A percentile compares a stretch with the other conserved stretches of the same genome.
Evolutionary conservation across 306 rosid genomes (phyloP).

Genomic region (Dalbergia oliveri): DNA sequence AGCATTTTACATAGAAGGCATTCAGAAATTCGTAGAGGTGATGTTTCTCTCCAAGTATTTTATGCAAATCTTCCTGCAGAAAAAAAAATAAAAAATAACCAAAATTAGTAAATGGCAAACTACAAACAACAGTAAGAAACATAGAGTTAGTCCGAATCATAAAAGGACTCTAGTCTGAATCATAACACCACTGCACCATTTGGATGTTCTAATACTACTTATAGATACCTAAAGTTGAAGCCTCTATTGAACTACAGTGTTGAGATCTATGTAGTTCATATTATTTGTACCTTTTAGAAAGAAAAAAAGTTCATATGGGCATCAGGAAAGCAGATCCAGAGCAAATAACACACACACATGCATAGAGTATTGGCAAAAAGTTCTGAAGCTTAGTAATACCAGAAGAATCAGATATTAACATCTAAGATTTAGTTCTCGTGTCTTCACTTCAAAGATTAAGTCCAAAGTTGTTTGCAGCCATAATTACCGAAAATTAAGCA

Average conservation of each 20-base stretch:
- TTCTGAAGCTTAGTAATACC: constrained; percentile 35
- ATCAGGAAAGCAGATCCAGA: constrained; percentile 10
- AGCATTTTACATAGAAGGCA: constrained; percentile 76
- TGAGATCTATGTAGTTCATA: constrained; percentile 2
- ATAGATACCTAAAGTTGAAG: constrained; percentile 17
- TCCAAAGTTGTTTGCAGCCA: constrained; percentile 31
- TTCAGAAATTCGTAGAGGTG: constrained; percentile 82
- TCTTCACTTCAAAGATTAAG: constrained; percentile 28
- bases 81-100: constrained; percentile 13
- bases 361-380: constrained; percentile 29
- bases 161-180: constrained; percentile 3
- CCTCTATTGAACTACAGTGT: constrained; percentile 4
- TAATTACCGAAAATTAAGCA: constrained; percentile 7
- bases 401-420: constrained; percentile 9
- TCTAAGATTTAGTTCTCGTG: constrained; percentile 21
- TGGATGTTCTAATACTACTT: constrained; percentile 33
- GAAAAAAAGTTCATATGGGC: background rate
- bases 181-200: constrained; percentile 16
- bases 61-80: constrained; percentile 87
- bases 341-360: background rate
- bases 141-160: background rate
- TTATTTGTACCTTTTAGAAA: constrained; percentile 5
- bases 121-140: constrained; percentile 36
- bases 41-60: constrained; percentile 87
- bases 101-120: constrained; percentile 39